Base-by-base conservation (phyloP, 2,329 filamentous ascomycete genomes). In the Ophiosphaerella korrae region DNA sequence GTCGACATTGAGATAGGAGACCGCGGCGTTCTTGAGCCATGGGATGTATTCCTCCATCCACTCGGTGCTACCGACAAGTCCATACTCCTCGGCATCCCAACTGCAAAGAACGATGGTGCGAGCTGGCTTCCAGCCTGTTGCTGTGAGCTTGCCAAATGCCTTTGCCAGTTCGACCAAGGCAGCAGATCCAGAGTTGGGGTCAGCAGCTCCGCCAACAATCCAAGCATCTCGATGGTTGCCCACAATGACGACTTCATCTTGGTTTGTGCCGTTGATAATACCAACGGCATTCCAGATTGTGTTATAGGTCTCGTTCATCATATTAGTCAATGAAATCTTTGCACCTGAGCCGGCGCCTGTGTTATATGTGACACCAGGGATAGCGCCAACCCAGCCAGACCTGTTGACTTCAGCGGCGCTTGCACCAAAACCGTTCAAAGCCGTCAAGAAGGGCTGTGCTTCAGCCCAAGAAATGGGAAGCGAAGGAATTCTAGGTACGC, bases 381-480 rank as follows among this genome's bases (percentile, higher is more conserved):
- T 72, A 26, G 62, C 70, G 8, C 72, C 72, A 12, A 71, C 55
- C 72, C 72, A 74, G 5, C 62, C 58, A 3, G 73, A 75, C 9
- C 74, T 67, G 47, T 76, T 75, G 46, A 77, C 72, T 18, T 68
- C 58, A 4, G 47, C 57, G 9, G 72, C 73, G 16, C 83, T 82
- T 7, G 88, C 88, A 0, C 92, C 92, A 66, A 90, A 83, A 3
- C 91, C 91, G 64, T 96, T 94, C 42, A 96, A 78, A 1, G 91
- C 88, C 65, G 87, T 87, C 14, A 96, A 80, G 31, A 96, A 83
- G 0, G 92, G 92, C 18, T 95, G 74, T 1, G 88, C 91, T 58
- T 96, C 91, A 3, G 78, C 74, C 70, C 92, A 96, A 0, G 92
- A 96, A 34, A 96, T 89, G 2, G 92, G 92, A 6, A 96, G 77